These are phyloP conservation scores for Globisporangium spiculum DNA, from an alignment of 352 stramenopile species.

Conservation along the genomic window DNA sequence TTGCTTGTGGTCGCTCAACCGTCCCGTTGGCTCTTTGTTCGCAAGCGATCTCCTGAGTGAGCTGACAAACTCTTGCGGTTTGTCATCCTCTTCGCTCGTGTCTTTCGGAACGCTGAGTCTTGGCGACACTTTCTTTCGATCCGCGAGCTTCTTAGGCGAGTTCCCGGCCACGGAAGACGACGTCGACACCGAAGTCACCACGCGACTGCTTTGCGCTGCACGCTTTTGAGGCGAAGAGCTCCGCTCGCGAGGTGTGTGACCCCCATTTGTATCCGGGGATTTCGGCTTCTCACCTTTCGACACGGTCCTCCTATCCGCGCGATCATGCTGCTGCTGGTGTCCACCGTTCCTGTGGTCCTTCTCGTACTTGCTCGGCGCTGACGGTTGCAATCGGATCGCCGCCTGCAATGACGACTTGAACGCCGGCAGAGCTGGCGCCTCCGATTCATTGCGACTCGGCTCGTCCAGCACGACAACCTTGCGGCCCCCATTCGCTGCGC, in stretches of 20 bases:
- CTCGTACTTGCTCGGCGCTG: conserved; percentile 10
- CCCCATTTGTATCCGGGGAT: neutral
- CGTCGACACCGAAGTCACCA: conserved; percentile 22
- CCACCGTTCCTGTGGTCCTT: conserved; percentile 14
- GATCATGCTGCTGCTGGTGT: conserved; percentile 1
- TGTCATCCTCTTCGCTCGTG: neutral
- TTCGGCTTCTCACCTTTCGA: conserved; percentile 10
- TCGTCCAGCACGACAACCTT: conserved; percentile 16
- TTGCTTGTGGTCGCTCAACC: conserved; percentile 13
- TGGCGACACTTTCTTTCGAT: conserved; percentile 14
- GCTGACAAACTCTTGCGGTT: conserved; percentile 26
- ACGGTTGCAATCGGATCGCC: conserved; percentile 19
- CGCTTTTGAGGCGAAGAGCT: conserved; percentile 20
- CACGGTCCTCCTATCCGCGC: neutral
- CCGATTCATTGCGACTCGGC: neutral
- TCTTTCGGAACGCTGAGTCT: conserved; percentile 2
- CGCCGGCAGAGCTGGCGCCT: conserved; percentile 21
- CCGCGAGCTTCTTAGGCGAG: conserved; percentile 12
- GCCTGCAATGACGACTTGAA: conserved; percentile 58
- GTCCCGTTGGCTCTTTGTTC: conserved; percentile 14
- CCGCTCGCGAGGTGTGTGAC: neutral
- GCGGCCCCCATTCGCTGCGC: conserved; percentile 1
- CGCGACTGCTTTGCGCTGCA: conserved; percentile 14
- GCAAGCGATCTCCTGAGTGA: conserved; percentile 31
- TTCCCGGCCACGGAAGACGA: neutral